These are phyloP conservation scores for Favolaschia claudopus DNA, from an alignment of 768 basidiomycete species.

Conservation along the genomic window DNA sequence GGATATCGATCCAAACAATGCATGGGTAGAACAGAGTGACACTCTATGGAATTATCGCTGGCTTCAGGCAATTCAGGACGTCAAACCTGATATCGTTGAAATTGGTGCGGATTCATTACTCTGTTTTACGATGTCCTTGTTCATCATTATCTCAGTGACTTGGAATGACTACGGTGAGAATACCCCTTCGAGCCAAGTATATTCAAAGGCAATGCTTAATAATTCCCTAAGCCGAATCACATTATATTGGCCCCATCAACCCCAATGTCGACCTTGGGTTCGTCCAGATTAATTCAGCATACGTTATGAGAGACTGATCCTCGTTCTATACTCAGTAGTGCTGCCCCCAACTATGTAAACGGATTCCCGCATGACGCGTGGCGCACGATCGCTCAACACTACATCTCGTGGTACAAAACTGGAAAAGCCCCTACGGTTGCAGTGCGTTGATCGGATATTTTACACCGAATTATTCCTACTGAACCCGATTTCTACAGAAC, in stretches of 20 bases:
- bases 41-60: constrained; percentile 37
- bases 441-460: constrained; percentile 34
- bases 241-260: constrained; percentile 47
- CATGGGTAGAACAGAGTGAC: constrained; percentile 34
- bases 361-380: constrained; percentile 33
- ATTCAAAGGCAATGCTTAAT: too few species aligned
- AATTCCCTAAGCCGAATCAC: constrained; percentile 46
- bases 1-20: constrained; percentile 29
- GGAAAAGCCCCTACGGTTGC: constrained; percentile 32
- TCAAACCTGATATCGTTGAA: constrained; percentile 35
- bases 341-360: constrained; percentile 33
- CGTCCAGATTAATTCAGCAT: too few species aligned
- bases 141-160: constrained; percentile 16
- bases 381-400: constrained; percentile 35
- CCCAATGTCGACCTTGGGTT: constrained; percentile 32
- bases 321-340: not conserved
- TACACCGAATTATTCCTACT: constrained; percentile 28
- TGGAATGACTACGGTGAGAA: constrained; percentile 31
- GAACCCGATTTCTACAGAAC: constrained; percentile 31
- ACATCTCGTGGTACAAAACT: constrained; percentile 33
- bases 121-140: too few species aligned
- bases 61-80: constrained; percentile 33
- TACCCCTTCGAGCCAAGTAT: constrained; percentile 27
- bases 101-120: constrained; percentile 14
- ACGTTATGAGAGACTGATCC: not conserved